Evolutionary conservation across 2,329 filamentous ascomycete species (phyloP).

Genomic region (Macroventuria anomochaeta): DNA sequence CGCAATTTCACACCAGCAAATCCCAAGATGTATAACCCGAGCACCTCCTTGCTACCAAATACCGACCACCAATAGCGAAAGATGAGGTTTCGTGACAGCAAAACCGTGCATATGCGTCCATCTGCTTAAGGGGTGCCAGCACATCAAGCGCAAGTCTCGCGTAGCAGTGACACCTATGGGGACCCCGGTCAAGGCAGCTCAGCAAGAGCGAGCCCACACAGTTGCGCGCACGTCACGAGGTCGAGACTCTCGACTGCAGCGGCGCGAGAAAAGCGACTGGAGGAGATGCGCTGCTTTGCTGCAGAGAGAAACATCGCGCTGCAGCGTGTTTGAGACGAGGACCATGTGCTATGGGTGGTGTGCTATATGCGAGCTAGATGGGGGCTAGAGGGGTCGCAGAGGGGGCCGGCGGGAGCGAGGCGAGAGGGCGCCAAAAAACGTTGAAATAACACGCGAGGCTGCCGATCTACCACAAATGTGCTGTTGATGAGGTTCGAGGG

Average conservation of each 20-base stretch:
- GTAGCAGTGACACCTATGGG: not conserved
- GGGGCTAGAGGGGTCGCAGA: constrained; percentile 26
- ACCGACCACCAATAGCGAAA: not conserved
- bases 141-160: constrained; percentile 31
- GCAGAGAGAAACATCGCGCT: not conserved
- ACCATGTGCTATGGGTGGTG: constrained; percentile 5
- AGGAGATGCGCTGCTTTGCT: constrained; percentile 11
- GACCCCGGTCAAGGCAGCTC: not conserved
- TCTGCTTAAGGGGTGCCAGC: constrained; percentile 37
- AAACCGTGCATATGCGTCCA: constrained; percentile 34
- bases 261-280: constrained; percentile 22
- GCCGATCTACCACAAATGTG: not conserved
- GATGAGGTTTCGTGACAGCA: constrained; percentile 31
- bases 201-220: constrained; percentile 26
- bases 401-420: constrained; percentile 22
- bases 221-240: constrained; percentile 29
- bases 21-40: not conserved
- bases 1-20: not conserved
- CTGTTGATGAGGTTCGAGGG: not conserved
- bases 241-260: constrained; percentile 19
- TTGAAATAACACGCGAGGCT: constrained; percentile 5
- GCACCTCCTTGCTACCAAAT: not conserved
- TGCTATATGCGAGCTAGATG: not conserved
- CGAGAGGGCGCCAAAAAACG: constrained; percentile 1
- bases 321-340: constrained; percentile 16